Evolutionary conservation across 2,329 filamentous ascomycete species (phyloP).

Genomic region (Microcyclospora pomicola): DNA sequence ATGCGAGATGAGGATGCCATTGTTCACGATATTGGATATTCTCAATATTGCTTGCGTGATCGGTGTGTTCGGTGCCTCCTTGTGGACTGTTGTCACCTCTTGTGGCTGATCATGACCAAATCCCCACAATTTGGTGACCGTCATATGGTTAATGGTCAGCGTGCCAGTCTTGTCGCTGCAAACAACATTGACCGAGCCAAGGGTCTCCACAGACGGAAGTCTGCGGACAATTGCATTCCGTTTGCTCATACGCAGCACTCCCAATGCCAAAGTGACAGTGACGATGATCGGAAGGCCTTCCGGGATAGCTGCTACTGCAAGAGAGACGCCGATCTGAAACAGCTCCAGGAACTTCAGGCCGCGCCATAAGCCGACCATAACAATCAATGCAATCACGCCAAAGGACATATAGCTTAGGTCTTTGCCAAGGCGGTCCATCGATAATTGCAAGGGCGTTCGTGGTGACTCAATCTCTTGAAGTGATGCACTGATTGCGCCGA

Average conservation of each 20-base stretch:
- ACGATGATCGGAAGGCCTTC: conserved; percentile 97
- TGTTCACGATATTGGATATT: conserved; percentile 94
- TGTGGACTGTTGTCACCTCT: conserved; percentile 42
- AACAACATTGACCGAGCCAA: conserved; percentile 98
- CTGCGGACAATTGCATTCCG: conserved; percentile 89
- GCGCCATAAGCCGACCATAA: conserved; percentile 76
- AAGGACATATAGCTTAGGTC: conserved; percentile 97
- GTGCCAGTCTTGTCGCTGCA: conserved; percentile 98
- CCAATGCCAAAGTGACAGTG: conserved; percentile 86
- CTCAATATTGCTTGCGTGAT: conserved; percentile 70
- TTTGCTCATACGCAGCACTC: conserved; percentile 90
- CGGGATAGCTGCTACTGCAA: conserved; percentile 90
- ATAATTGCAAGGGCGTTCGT: conserved; percentile 80
- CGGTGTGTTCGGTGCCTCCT: conserved; percentile 47
- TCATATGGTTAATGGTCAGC: conserved; percentile 96
- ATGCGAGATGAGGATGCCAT: conserved; percentile 61
- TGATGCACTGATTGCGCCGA: conserved; percentile 89
- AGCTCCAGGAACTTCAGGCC: conserved; percentile 85
- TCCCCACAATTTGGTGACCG: conserved; percentile 90
- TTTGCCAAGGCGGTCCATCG: conserved; percentile 94
- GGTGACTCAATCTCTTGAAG: conserved; percentile 92
- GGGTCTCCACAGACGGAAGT: conserved; percentile 90
- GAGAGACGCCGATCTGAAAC: conserved; percentile 92
- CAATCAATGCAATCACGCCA: conserved; percentile 83
- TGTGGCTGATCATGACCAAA: conserved; percentile 50